Evolutionary conservation across 225 moss, liverwort and hornwort species (phyloP).

Genomic region (Climacium dendroides): DNA sequence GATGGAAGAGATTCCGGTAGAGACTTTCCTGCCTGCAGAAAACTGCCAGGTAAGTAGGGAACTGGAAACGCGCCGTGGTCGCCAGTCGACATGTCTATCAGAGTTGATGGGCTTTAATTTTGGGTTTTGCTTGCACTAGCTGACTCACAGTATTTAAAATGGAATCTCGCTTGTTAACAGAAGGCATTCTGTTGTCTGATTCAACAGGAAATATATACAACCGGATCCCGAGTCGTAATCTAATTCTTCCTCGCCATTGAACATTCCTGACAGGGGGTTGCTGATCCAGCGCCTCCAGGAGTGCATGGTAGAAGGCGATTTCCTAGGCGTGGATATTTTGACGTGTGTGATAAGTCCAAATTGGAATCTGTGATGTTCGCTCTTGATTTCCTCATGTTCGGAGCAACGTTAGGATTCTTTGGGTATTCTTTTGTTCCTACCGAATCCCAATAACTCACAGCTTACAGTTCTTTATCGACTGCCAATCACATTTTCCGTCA

Average conservation of each 20-base stretch:
- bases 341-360: not conserved
- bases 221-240: too few relatives aligned
- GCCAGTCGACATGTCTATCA: too few relatives aligned
- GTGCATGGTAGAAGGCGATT: too few relatives aligned
- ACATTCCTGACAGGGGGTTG: not conserved
- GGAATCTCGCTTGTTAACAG: not conserved
- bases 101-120: too few relatives aligned
- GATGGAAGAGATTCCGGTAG: too few relatives aligned
- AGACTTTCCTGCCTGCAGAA: too few relatives aligned
- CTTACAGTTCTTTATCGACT: not conserved
- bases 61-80: too few relatives aligned
- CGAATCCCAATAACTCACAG: not conserved
- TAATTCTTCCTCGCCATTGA: not conserved
- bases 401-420: too few relatives aligned
- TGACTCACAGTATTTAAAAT: not conserved
- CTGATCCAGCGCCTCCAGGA: not conserved
- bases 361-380: rapidly evolving
- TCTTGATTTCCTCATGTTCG: not conserved
- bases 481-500: not conserved
- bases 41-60: too few relatives aligned
- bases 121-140: too few relatives aligned
- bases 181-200: not conserved
- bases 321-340: not conserved
- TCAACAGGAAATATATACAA: not conserved
- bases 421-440: too few relatives aligned